These are phyloP conservation scores for Niebla homalea DNA, from an alignment of 495 filamentous ascomycete species.

Conservation along the genomic window DNA sequence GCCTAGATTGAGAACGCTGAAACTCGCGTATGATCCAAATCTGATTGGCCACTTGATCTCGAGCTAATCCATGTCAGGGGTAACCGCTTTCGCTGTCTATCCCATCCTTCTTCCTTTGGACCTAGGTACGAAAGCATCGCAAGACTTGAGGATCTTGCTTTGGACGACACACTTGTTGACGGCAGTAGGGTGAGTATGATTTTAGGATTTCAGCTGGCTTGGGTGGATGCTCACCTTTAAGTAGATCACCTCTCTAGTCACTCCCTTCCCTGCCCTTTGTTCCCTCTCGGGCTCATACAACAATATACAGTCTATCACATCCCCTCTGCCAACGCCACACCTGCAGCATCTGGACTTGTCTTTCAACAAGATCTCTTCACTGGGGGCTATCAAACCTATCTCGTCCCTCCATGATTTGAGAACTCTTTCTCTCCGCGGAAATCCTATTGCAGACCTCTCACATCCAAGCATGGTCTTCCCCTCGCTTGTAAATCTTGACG, in stretches of 20 bases:
- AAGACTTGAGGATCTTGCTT: slow-evolving; percentile 50
- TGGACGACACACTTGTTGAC: slow-evolving; percentile 57
- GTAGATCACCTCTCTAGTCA: not conserved
- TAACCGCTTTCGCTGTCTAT: slow-evolving; percentile 53
- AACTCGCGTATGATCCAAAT: slow-evolving; percentile 47
- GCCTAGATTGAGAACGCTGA: slow-evolving; percentile 45
- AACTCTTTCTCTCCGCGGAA: slow-evolving; percentile 27
- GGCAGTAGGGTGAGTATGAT: slow-evolving; percentile 2
- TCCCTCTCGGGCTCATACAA: slow-evolving; percentile 34
- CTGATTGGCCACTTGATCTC: not conserved
- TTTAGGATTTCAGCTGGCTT: not conserved
- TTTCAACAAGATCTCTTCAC: slow-evolving; percentile 53
- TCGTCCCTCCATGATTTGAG: slow-evolving; percentile 44
- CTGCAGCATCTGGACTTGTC: slow-evolving; percentile 57
- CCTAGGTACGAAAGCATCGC: slow-evolving; percentile 23
- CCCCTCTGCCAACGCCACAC: slow-evolving; percentile 25
- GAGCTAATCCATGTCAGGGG: slow-evolving; percentile 36
- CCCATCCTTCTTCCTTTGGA: slow-evolving; percentile 11
- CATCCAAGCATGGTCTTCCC: not conserved
- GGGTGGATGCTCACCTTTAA: not conserved
- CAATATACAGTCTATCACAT: slow-evolving; percentile 15
- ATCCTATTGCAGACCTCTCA: slow-evolving; percentile 6
- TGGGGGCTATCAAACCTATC: slow-evolving; percentile 46
- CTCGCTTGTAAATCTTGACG: slow-evolving; percentile 31
- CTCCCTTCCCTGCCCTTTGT: slow-evolving; percentile 32